Conservation (phyloP, 2,329 filamentous ascomycete species). For the Sporothrix pseudoabietina region DNA sequence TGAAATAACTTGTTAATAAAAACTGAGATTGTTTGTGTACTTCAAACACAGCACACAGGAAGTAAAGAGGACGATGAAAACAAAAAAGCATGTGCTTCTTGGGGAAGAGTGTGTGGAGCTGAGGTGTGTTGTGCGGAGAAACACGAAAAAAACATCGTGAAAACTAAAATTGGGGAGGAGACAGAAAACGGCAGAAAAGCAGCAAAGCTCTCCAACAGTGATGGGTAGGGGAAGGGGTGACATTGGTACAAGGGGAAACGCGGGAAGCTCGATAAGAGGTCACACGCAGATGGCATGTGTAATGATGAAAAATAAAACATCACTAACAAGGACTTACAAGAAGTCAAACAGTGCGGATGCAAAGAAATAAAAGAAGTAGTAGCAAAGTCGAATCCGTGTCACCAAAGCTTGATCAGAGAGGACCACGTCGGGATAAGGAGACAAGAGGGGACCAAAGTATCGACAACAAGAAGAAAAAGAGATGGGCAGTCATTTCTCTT, state of each 20-base stretch:
- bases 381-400: background rate
- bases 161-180: background rate
- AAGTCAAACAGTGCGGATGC: constrained; percentile 6
- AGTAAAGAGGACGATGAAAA: background rate
- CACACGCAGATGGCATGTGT: background rate
- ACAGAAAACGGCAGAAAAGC: background rate
- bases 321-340: background rate
- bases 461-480: background rate
- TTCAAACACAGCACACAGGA: background rate
- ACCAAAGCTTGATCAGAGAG: constrained; percentile 9
- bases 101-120: background rate
- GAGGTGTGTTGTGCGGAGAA: constrained; percentile 15
- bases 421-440: constrained; percentile 6
- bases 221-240: background rate
- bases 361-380: background rate
- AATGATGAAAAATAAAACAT: background rate
- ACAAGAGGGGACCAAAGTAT: background rate
- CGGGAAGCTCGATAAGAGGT: constrained; percentile 5
- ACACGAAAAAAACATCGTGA: constrained; percentile 2
- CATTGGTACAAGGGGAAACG: background rate
- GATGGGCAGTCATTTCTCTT: constrained; percentile 19
- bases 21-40: background rate
- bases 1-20: constrained; percentile 3
- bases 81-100: background rate
- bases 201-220: background rate